A percentile compares a stretch with the other conserved stretches of the same genome.
Conservation (phyloP, 208 protist species). For the Trypanosoma caninum region DNA sequence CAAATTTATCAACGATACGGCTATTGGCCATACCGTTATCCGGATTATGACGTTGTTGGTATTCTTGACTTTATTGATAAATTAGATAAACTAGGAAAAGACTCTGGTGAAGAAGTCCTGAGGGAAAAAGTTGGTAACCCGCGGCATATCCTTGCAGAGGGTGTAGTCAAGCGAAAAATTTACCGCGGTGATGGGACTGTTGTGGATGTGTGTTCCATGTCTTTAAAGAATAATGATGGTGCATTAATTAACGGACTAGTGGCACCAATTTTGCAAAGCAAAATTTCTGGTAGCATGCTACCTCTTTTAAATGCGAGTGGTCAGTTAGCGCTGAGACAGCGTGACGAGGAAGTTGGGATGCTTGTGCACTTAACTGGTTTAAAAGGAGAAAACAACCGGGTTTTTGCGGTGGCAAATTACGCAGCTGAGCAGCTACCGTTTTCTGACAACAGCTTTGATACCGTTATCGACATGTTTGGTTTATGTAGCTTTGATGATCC, state of each 20-base stretch:
- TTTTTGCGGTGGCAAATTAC: conserved; percentile 79
- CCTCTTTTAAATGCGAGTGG: conserved; percentile 45
- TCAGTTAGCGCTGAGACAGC: conserved; percentile 27
- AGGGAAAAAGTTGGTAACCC: not conserved
- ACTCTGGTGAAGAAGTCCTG: not conserved
- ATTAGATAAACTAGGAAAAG: not conserved
- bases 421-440: conserved; percentile 81
- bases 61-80: conserved; percentile 34
- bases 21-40: conserved; percentile 75
- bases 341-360: conserved; percentile 25
- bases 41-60: conserved; percentile 59
- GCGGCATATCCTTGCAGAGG: conserved; percentile 11
- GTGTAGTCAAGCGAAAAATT: conserved; percentile 38
- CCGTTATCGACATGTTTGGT: conserved; percentile 88
- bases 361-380: not conserved
- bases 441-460: conserved; percentile 87
- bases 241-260: conserved; percentile 22
- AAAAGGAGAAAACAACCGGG: conserved; percentile 12
- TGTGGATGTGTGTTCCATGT: conserved; percentile 42
- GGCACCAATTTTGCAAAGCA: conserved; percentile 44
- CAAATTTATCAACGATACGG: conserved; percentile 55
- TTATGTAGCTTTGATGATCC: conserved; percentile 92
- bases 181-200: conserved; percentile 51
- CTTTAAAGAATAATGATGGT: conserved; percentile 32
- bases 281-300: conserved; percentile 37